phyloP scores from a whole-genome alignment of 2,329 filamentous ascomycete species.

The Talaromyces islandicus region DNA sequence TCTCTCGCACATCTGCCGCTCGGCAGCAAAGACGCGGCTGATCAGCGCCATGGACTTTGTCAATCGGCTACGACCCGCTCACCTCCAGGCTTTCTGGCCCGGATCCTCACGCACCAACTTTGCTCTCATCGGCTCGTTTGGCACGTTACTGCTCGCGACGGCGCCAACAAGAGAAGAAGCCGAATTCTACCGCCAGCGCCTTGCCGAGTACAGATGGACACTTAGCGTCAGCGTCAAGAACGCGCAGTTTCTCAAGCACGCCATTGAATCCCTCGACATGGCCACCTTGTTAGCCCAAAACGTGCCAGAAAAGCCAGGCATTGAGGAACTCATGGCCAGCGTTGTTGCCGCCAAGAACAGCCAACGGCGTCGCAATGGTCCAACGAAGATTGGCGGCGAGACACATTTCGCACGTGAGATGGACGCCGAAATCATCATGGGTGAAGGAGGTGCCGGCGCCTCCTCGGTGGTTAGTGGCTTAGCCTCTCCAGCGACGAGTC shows the following conservation, averaged over 20 bases:
- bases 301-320: constrained; percentile 63
- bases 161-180: constrained; percentile 82
- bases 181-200: constrained; percentile 79
- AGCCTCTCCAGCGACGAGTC: constrained; percentile 30
- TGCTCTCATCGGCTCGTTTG: constrained; percentile 90
- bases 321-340: constrained; percentile 41
- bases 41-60: constrained; percentile 98
- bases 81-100: constrained; percentile 83
- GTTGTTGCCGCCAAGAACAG: constrained; percentile 13
- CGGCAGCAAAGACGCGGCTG: constrained; percentile 84
- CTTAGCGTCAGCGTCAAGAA: constrained; percentile 77
- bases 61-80: constrained; percentile 78
- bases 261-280: constrained; percentile 72
- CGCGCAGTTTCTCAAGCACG: constrained; percentile 51
- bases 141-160: constrained; percentile 81
- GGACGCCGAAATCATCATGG: not conserved
- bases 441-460: constrained; percentile 4
- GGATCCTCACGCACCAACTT: constrained; percentile 60
- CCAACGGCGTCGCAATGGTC: constrained; percentile 28
- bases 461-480: constrained; percentile 34
- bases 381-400: constrained; percentile 14
- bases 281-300: constrained; percentile 63
- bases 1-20: constrained; percentile 85
- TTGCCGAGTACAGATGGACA: constrained; percentile 92
- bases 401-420: not conserved